phyloP scores from a whole-genome alignment of 805 yeast genomes.

The Cyberlindnera misumaiensis region DNA sequence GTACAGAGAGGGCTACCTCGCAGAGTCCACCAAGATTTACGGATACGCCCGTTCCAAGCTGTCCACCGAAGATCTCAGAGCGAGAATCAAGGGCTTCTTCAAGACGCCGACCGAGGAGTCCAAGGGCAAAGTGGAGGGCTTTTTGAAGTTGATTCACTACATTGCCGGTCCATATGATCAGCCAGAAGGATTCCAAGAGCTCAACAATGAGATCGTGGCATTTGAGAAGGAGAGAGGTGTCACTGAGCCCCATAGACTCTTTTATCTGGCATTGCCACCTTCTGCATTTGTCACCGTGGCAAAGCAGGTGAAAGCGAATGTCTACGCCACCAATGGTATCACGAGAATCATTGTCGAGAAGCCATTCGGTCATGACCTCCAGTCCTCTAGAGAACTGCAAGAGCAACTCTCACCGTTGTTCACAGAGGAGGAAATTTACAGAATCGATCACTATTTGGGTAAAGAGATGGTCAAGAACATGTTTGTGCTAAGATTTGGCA shows the following conservation, averaged over 20 bases:
- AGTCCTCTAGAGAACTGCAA: constrained; percentile 72
- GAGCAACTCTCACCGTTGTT: constrained; percentile 74
- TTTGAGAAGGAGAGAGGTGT: constrained; percentile 48
- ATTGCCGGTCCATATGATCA: constrained; percentile 75
- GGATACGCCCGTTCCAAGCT: constrained; percentile 91
- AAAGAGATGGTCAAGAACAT: constrained; percentile 97
- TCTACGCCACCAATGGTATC: constrained; percentile 61
- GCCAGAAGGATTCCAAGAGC: constrained; percentile 60
- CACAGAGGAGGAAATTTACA: constrained; percentile 83
- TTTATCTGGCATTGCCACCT: constrained; percentile 94
- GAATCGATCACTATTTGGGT: constrained; percentile 97
- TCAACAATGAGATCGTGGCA: constrained; percentile 47
- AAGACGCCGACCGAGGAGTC: constrained; percentile 40
- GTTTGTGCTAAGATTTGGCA: constrained; percentile 83
- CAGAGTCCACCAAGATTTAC: constrained; percentile 61
- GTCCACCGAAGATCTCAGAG: constrained; percentile 56
- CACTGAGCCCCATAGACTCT: constrained; percentile 64
- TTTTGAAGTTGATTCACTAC: constrained; percentile 61
- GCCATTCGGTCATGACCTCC: constrained; percentile 93
- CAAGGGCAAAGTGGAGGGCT: constrained; percentile 46
- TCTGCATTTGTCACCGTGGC: constrained; percentile 82
- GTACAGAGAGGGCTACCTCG: constrained; percentile 69
- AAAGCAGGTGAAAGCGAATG: constrained; percentile 56
- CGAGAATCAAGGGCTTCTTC: constrained; percentile 59
- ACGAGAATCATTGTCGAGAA: constrained; percentile 89